Base-by-base conservation (phyloP, 345 rosid genomes). In the Lagerstroemia speciosa region DNA sequence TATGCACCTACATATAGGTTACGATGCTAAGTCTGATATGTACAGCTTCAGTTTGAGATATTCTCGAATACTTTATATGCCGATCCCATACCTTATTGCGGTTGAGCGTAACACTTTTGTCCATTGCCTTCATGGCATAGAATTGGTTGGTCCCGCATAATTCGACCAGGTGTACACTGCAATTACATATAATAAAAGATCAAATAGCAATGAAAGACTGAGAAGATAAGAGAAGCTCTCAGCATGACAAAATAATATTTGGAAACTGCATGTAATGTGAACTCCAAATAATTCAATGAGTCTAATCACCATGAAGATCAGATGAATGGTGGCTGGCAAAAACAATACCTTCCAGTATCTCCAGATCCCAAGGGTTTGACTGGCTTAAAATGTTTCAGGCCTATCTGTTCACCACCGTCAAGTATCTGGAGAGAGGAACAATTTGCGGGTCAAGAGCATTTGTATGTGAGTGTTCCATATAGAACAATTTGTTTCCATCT, bases 61-160 rank as follows among this genome's bases (percentile, higher is more conserved):
- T 16, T 27, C 63, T 30, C 31, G 11, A 27, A 58, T 10, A 9
- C 4, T 58, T 27, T 10, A 58, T 14, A 10, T 38, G 32, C 24
- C 33, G 34, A 77, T 55, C n/a, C 8, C 11, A 58, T 83, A 89
- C 98, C 89, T 93, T 93, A 71, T 91, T 93, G 34, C 96, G 89
- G 75, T 89, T 93, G 60, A 93, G 96, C 98, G 91, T 93, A 34
- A 83, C 76, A 67, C 79, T 66, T 78, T 93, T 93, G 77, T 91
- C 98, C 98, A 93, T 93, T 67, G 94, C 94, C 79, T 93, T 93
- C 97, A 93, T 91, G 45, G 98, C 98, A 76, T 86, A 93, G 61
- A 73, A 77, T 50, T 74, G 85, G 45, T 76, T 85, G 16, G 94
- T 83, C 76, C 92, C 98, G 78, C 75, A 74, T 69, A 93, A 78